phyloP scores from a whole-genome alignment of 2,329 filamentous ascomycete genomes.

The Aspergillus novoparasiticus region DNA sequence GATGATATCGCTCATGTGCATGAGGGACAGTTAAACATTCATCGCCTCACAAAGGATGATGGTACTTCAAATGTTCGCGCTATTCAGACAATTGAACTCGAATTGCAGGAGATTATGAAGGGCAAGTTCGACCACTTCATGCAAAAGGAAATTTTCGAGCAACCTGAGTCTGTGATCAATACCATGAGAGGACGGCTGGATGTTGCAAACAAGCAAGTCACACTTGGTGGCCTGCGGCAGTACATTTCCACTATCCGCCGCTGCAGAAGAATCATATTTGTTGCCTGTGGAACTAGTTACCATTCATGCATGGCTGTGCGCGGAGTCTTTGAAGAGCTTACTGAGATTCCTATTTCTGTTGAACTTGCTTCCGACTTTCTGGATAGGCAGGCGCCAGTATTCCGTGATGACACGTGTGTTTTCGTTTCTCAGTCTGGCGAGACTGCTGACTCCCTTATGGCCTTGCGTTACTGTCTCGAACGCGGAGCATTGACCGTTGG shows the following conservation, averaged over 20 bases:
- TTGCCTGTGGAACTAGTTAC: conserved; percentile 96
- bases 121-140: conserved; percentile 99
- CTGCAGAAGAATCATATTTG: conserved; percentile 97
- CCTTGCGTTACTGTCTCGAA: conserved; percentile 96
- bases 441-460: conserved; percentile 96
- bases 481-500: conserved; percentile 95
- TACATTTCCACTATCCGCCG: conserved; percentile 96
- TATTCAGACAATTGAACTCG: conserved; percentile 97
- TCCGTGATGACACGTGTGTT: conserved; percentile 98
- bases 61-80: conserved; percentile 95
- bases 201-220: conserved; percentile 89
- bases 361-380: conserved; percentile 98
- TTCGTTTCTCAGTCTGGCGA: conserved; percentile 99
- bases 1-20: conserved; percentile 99
- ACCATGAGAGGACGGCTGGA: conserved; percentile 99
- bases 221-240: conserved; percentile 90
- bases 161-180: conserved; percentile 98
- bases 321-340: conserved; percentile 95
- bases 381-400: conserved; percentile 92
- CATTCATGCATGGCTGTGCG: conserved; percentile 99
- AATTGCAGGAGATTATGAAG: conserved; percentile 99
- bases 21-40: conserved; percentile 98
- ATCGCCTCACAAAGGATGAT: conserved; percentile 95
- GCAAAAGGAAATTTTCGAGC: conserved; percentile 99
- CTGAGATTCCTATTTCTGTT: conserved; percentile 95